Percentiles rank a stretch among this genome's conserved stretches.
These are phyloP conservation scores for Fistulifera solaris DNA, from an alignment of 108 stramenopile genomes.

Conservation along the genomic window DNA sequence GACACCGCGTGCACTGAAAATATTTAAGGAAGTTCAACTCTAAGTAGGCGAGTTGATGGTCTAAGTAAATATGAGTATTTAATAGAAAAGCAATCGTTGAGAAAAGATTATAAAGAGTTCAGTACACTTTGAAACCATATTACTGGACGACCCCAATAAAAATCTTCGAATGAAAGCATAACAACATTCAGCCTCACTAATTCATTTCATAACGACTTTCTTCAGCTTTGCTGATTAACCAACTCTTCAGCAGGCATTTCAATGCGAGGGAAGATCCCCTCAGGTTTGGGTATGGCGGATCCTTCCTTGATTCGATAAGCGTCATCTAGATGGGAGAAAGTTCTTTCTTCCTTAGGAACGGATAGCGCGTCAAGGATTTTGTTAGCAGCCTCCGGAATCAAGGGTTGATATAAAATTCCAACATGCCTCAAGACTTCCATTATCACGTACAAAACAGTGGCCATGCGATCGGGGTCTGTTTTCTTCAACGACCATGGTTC, in stretches of 20 bases:
- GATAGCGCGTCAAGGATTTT: constrained; percentile 78
- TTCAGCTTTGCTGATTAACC: constrained; percentile 5
- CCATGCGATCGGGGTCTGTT: constrained; percentile 78
- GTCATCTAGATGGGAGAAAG: constrained; percentile 58
- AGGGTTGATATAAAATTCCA: constrained; percentile 86
- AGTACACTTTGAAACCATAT: no score
- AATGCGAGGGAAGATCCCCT: constrained; percentile 67
- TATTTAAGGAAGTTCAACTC: no score
- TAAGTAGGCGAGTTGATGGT: no score
- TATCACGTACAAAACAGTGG: constrained; percentile 77
- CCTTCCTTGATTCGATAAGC: constrained; percentile 43
- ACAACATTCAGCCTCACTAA: no score
- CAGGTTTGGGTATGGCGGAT: constrained; percentile 49
- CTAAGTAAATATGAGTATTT: no score
- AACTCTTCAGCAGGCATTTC: constrained; percentile 38
- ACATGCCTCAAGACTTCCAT: constrained; percentile 86
- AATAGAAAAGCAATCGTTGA: no score
- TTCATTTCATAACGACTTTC: no score
- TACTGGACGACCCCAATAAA: no score
- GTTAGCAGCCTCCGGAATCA: constrained; percentile 81
- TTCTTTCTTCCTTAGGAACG: constrained; percentile 67
- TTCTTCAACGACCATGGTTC: constrained; percentile 90
- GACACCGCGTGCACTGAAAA: no score
- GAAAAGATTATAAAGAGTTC: no score
- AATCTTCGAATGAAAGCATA: no score